phyloP scores from a whole-genome alignment of 202 grass and related monocot genomes.

The Hordeum pubiflorum region DNA sequence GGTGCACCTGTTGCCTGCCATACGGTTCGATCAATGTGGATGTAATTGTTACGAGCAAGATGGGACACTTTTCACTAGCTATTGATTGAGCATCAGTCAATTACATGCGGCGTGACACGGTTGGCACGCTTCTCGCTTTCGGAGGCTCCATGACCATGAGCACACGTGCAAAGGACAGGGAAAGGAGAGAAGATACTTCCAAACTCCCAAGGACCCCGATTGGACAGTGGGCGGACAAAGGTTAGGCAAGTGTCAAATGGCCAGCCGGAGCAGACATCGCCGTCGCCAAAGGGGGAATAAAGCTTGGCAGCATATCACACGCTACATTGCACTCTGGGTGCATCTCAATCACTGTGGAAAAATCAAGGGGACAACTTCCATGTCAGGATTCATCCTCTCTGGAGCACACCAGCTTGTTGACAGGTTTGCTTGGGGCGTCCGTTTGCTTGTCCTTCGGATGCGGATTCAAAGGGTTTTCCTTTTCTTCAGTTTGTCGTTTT shows the following conservation, averaged over 20 bases:
- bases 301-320: background rate
- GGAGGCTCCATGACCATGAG: background rate
- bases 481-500: conserved; percentile 13
- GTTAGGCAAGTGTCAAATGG: conserved; percentile 18
- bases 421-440: background rate
- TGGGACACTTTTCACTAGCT: too few relatives aligned
- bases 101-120: background rate
- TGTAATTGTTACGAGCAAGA: background rate
- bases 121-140: background rate
- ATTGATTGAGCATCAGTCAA: background rate
- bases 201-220: background rate
- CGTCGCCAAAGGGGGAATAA: conserved; percentile 10
- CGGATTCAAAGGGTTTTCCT: background rate
- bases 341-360: conserved; percentile 7
- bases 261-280: background rate
- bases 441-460: too few relatives aligned
- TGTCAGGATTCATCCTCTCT: conserved; percentile 24
- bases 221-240: conserved; percentile 19
- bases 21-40: too few relatives aligned
- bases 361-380: conserved; percentile 25
- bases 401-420: conserved; percentile 12
- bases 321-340: background rate
- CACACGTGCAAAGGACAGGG: background rate
- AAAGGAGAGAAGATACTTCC: conserved; percentile 10
- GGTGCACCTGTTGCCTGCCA: too few relatives aligned